phyloP scores from a whole-genome alignment of 2,329 filamentous ascomycete genomes.

The Penicillium griseofulvum region DNA sequence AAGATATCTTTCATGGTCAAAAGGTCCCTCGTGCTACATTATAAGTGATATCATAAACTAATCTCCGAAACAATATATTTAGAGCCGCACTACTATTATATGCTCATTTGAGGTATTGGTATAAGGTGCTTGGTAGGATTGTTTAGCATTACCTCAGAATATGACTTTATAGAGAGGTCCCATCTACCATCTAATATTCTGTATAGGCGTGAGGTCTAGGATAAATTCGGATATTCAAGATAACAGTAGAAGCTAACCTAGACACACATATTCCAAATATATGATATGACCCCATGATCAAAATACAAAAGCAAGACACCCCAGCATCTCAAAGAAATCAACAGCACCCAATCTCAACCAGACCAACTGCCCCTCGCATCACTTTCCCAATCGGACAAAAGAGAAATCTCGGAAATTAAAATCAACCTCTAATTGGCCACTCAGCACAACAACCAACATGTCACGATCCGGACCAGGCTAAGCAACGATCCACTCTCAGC shows the following conservation, averaged over 20 bases:
- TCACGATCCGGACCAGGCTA: conserved; percentile 18
- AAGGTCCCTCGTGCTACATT: not conserved
- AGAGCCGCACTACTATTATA: not conserved
- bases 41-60: not conserved
- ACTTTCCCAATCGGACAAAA: conserved; percentile 13
- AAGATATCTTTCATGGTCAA: not conserved
- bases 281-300: not conserved
- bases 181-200: not conserved
- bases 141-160: not conserved
- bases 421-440: conserved; percentile 14
- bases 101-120: too few relatives aligned
- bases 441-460: conserved; percentile 4
- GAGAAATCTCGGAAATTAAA: conserved; percentile 17
- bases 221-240: not conserved
- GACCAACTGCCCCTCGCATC: conserved; percentile 15
- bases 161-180: not conserved
- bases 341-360: not conserved
- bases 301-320: not conserved
- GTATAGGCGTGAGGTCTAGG: not conserved
- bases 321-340: not conserved
- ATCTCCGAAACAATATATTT: not conserved
- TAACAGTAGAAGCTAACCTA: not conserved
- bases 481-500: conserved; percentile 13
- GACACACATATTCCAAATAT: not conserved
- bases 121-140: not conserved